Base-by-base conservation (phyloP, 139 green algal species). In the Helicosporidium sp. region DNA sequence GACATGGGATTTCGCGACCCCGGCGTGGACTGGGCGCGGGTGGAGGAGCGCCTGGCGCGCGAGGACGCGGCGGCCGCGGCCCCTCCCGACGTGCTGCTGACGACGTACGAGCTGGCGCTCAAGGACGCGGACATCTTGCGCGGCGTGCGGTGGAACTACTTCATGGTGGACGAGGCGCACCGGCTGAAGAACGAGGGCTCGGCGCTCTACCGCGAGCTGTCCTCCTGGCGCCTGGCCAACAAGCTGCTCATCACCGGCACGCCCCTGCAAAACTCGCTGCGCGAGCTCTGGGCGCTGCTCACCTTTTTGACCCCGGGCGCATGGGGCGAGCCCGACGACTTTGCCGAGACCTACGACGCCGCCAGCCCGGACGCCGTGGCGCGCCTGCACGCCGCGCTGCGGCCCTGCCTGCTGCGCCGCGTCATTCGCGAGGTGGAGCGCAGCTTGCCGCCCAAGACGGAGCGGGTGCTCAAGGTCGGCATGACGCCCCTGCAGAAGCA, bases 371-470 rank as follows among this genome's bases (percentile, higher is more conserved):
- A 74, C 26, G 17, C 51, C 23, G 50, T 84, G 57, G 54, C 54
- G 3, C 43, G 58, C 20, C 73, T 95, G 60, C 85, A 94, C 58
- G 56, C 55, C 6, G 71, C 74, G 47, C 72, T 94, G 44, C 58
- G 70, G 20, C 82, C 82, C 15, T 78, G 92, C 66, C 64, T 94
- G 43, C 70, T 94, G 43, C 72, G 83, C 26, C 72, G 84, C n/a
- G 72, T 90, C 27, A 93, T 93, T 62, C 92, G 91, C 66, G 83
- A 93, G 33, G 83, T 94, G 19, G 81, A 93, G 62, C 70, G 73
- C 50, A 73, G 47, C 33, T 66, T 94, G 62, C 83, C 83, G 18
- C 81, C 81, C 52, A 94, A 93, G 70, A 83, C 74, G 39, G 81
- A 94, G 70, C 69, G 74, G 61, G 88, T 92, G 41, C 63, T 94